phyloP scores from a whole-genome alignment of 495 filamentous ascomycete species.

The Parmelia sp. region DNA sequence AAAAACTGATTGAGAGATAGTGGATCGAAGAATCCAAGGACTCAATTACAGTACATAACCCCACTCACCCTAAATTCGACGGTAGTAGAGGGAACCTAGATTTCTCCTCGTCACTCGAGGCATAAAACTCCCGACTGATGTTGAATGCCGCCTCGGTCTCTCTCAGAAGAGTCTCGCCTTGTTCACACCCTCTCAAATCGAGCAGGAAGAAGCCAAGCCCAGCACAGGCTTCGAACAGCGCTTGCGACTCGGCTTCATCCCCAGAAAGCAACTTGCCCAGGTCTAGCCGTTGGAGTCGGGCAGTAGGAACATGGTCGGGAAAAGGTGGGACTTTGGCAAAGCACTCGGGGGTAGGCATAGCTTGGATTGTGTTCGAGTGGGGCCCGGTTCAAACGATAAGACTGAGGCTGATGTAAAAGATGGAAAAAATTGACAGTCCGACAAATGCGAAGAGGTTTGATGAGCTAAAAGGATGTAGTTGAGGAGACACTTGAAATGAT shows the following conservation, averaged over 20 bases:
- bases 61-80: neutral
- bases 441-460: neutral
- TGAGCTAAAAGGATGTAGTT: no score
- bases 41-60: neutral
- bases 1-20: no score
- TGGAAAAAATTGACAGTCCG: neutral
- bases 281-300: neutral
- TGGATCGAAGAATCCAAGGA: no score
- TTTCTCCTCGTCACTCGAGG: conserved; percentile 1
- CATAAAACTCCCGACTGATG: neutral
- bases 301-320: neutral
- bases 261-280: neutral
- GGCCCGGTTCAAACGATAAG: neutral
- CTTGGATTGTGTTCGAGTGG: neutral
- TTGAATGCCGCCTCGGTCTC: conserved; percentile 1
- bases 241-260: conserved; percentile 1
- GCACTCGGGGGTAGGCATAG: conserved; percentile 5
- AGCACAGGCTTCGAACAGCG: conserved; percentile 8
- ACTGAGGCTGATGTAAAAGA: neutral
- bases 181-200: neutral
- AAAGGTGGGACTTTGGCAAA: conserved; percentile 3
- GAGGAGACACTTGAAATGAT: no score
- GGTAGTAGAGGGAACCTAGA: neutral
- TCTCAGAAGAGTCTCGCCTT: conserved; percentile 1
- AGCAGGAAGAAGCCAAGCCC: conserved; percentile 10